Conservation (phyloP, 108 stramenopile species). For the Fragilaria radians region DNA sequence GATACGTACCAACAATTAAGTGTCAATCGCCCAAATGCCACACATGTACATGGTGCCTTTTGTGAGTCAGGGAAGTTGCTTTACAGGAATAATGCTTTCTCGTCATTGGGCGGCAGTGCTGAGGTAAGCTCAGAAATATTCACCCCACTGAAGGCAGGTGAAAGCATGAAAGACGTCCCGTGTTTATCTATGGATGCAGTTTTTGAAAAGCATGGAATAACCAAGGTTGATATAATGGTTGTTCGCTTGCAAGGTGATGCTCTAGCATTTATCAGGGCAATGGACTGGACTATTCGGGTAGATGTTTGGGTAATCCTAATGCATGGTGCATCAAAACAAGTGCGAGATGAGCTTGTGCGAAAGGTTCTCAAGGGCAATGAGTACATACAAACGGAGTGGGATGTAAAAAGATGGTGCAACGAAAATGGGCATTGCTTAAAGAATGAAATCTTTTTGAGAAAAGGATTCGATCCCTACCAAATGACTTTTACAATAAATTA, state of each 20-base stretch:
- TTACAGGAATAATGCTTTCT: slow-evolving; percentile 23
- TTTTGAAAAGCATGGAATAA: slow-evolving; percentile 16
- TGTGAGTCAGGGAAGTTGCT: slow-evolving; percentile 29
- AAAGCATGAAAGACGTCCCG: slow-evolving; percentile 10
- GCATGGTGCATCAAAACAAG: slow-evolving; percentile 22
- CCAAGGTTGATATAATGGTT: slow-evolving; percentile 40
- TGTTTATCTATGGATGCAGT: slow-evolving; percentile 13
- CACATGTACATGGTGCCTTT: slow-evolving; percentile 25
- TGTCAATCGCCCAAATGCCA: slow-evolving; percentile 24
- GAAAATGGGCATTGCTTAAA: slow-evolving; percentile 25
- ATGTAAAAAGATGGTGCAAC: slow-evolving; percentile 44
- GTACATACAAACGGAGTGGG: slow-evolving; percentile 45
- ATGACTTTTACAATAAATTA: no score
- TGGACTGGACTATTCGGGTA: slow-evolving; percentile 39
- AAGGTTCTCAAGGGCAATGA: no score
- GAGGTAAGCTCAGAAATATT: slow-evolving; percentile 21
- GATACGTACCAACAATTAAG: slow-evolving; percentile 23
- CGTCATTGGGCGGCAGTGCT: slow-evolving; percentile 9
- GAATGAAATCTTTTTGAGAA: slow-evolving; percentile 45
- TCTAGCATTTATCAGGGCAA: slow-evolving; percentile 35
- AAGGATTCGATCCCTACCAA: slow-evolving; percentile 41
- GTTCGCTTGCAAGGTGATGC: slow-evolving; percentile 40
- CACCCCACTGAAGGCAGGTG: slow-evolving; percentile 5
- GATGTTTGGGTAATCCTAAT: slow-evolving; percentile 41
- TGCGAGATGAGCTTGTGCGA: slow-evolving; percentile 22